phyloP scores from a whole-genome alignment of 2,329 filamentous ascomycete genomes.

The Phyllosticta capitalensis region DNA sequence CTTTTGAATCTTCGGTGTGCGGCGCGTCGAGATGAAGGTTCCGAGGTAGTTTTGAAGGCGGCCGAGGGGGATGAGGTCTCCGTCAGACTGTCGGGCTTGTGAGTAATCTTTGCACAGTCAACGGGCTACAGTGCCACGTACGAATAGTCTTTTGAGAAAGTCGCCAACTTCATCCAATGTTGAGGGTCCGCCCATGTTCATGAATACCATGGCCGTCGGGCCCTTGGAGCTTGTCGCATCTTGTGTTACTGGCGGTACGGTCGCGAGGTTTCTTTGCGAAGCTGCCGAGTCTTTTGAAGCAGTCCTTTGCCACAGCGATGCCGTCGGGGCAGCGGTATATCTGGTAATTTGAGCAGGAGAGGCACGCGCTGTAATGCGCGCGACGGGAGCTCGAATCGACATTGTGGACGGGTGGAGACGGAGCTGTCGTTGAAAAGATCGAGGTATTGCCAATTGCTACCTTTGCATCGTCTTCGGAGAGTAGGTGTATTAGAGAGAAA shows the following conservation, averaged over 20 bases:
- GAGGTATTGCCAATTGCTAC: constrained; percentile 4
- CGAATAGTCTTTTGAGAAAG: constrained; percentile 87
- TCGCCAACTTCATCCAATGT: constrained; percentile 79
- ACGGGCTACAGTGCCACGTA: constrained; percentile 39
- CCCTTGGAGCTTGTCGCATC: constrained; percentile 61
- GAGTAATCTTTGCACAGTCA: background rate
- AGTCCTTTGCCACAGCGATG: constrained; percentile 24
- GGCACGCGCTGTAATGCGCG: constrained; percentile 24
- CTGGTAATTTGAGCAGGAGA: constrained; percentile 20
- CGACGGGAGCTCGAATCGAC: constrained; percentile 27
- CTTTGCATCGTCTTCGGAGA: constrained; percentile 2
- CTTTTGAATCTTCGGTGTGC: constrained; percentile 93
- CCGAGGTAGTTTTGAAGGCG: constrained; percentile 85
- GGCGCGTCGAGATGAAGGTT: constrained; percentile 71
- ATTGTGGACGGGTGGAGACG: constrained; percentile 20
- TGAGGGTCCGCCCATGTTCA: constrained; percentile 97
- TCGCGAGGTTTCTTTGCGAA: constrained; percentile 2
- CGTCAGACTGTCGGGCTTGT: constrained; percentile 58
- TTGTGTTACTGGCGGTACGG: constrained; percentile 68
- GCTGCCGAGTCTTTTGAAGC: background rate
- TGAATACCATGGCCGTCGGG: constrained; percentile 94
- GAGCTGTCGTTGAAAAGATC: constrained; percentile 14
- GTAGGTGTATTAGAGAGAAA: background rate
- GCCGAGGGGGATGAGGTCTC: constrained; percentile 89
- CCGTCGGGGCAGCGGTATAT: constrained; percentile 21